Base-by-base conservation (phyloP, 768 basidiomycete genomes). In the Leucosporidium scottii region DNA sequence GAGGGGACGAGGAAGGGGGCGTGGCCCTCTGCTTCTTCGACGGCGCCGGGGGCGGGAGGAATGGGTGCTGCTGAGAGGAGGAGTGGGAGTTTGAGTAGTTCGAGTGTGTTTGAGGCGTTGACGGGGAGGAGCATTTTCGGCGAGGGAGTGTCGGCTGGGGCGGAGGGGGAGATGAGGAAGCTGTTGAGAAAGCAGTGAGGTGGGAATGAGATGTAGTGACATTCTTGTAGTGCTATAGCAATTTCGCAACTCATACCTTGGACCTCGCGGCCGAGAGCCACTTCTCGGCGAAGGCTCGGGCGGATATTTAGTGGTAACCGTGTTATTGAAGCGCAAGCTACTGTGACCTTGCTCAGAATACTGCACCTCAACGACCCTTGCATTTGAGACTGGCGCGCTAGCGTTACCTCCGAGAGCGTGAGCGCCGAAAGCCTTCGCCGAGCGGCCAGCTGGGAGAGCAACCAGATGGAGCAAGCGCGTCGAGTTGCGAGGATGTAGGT, bases 51-150 rank as follows among this genome's bases (percentile, higher is more conserved):
- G 55, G 5, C 21, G 55, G 51, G 51, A 27, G 51, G 51, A 21
- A 53, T 3, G 12, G 21, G 51, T 9, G 51, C 51, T 9, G 21
- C 51, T 9, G 51, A 53, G 13, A n/a, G 51, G 23, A 39, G 8
- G 58, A 13, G 12, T 28, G 25, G 36, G 58, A 44, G 55, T 23
- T 30, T 17, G 31, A 57, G 17, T 18, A 21, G 63, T 44, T 30
- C 62, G 28, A 59, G 60, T 2, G 57, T 66, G 36, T 61, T 70
- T 25, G 69, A 70, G 51, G 39, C 62, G 21, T 25, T 70, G 18
- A 64, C 3, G 21, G 61, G 66, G 2, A 27, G 50, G 36, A 21
- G 8, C 7, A 54, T 34, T n/a, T n/a, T n/a, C n/a, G n/a, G n/a
- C n/a, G n/a, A n/a, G n/a, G 20, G 31, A 36, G 31, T 17, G 23